A percentile compares a stretch with the other conserved stretches of the same genome.
Conservation (phyloP, 192 early-diverging fungal species). For the Coemansia sp. region DNA sequence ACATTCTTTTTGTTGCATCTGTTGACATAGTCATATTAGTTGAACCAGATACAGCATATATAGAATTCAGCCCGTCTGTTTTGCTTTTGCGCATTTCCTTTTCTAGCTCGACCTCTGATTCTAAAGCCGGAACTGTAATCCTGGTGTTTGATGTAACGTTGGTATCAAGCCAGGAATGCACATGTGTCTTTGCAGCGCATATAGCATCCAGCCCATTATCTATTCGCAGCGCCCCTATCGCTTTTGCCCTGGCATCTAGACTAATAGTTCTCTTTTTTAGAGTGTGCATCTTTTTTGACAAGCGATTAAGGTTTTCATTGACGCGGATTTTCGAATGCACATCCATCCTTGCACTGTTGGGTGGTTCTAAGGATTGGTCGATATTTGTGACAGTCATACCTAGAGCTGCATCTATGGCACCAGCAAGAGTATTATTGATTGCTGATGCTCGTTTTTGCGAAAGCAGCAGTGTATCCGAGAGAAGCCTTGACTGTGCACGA, state of each 20-base stretch:
- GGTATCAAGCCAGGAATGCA: background rate
- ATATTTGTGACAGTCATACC: no score
- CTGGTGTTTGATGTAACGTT: background rate
- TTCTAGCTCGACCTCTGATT: constrained; percentile 9
- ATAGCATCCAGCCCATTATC: background rate
- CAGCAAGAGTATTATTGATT: constrained; percentile 12
- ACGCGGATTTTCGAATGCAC: background rate
- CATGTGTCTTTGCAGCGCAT: background rate
- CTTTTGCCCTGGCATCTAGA: background rate
- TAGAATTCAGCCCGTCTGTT: background rate
- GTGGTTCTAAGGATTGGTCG: background rate
- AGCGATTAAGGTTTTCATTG: background rate
- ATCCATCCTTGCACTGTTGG: background rate
- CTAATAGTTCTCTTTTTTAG: background rate
- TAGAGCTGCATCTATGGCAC: constrained; percentile 10
- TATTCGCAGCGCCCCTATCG: background rate
- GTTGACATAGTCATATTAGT: background rate
- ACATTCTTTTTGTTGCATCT: background rate
- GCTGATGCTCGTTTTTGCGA: constrained; percentile 29
- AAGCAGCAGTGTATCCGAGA: constrained; percentile 18
- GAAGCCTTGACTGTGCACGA: constrained; percentile 24
- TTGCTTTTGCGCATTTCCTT: background rate
- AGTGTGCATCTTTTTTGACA: constrained; percentile 1
- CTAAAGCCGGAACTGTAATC: background rate
- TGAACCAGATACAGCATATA: background rate